phyloP scores from a whole-genome alignment of 305 asterid species.

The Withania somnifera region DNA sequence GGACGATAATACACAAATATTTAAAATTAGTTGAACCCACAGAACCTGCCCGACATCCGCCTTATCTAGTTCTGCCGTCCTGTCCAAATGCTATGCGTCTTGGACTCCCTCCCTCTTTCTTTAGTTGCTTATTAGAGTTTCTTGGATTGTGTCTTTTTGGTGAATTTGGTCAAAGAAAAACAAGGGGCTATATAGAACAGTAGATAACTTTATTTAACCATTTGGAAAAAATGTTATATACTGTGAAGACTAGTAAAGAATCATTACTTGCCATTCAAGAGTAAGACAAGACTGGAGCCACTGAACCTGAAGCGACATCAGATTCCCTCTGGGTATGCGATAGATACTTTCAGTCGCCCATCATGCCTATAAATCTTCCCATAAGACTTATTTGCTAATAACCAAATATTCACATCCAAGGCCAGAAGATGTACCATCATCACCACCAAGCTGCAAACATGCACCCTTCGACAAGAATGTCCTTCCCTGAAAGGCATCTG shows the following conservation, averaged over 20 bases:
- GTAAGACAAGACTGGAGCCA: slow-evolving; percentile 23
- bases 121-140: slow-evolving; percentile 44
- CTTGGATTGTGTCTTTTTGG: slow-evolving; percentile 12
- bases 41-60: neutral
- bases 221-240: slow-evolving; percentile 17
- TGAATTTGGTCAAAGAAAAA: slow-evolving; percentile 23
- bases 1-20: slow-evolving; percentile 7
- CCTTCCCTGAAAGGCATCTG: slow-evolving; percentile 54
- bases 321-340: slow-evolving; percentile 32
- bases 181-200: slow-evolving; percentile 21
- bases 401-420: slow-evolving; percentile 15
- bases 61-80: slow-evolving; percentile 15
- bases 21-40: neutral
- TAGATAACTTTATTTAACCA: slow-evolving; percentile 14
- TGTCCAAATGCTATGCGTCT: slow-evolving; percentile 61
- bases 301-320: slow-evolving; percentile 16
- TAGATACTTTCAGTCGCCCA: slow-evolving; percentile 3
- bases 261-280: slow-evolving; percentile 24
- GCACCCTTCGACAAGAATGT: slow-evolving; percentile 53
- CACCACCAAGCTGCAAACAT: slow-evolving; percentile 57
- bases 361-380: neutral
- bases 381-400: slow-evolving; percentile 18
- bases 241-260: slow-evolving; percentile 15
- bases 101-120: slow-evolving; percentile 24
- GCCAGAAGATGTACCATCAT: slow-evolving; percentile 57